These are phyloP conservation scores for Sclerotinia borealis DNA, from an alignment of 2,329 filamentous ascomycete genomes.

Conservation along the genomic window DNA sequence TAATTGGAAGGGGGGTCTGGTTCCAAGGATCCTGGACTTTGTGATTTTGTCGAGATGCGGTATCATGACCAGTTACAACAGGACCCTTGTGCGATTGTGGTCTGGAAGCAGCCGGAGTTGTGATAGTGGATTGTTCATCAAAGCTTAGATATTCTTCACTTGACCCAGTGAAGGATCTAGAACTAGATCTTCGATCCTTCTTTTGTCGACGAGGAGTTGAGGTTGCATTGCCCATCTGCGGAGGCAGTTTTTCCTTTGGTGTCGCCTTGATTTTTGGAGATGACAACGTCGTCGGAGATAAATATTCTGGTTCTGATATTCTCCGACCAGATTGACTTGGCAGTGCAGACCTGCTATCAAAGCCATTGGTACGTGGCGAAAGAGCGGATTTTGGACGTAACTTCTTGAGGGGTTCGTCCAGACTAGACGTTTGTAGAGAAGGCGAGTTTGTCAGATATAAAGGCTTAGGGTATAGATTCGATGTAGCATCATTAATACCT, in stretches of 20 bases:
- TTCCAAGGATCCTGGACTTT: background rate
- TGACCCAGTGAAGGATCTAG: conserved; percentile 23
- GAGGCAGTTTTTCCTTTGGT: background rate
- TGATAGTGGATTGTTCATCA: conserved; percentile 26
- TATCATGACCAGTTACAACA: background rate
- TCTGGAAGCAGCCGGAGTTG: conserved; percentile 26
- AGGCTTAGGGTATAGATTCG: conserved; percentile 13
- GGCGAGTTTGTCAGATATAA: background rate
- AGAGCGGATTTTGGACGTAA: background rate
- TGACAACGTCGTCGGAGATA: background rate
- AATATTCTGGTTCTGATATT: background rate
- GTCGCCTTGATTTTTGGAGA: background rate
- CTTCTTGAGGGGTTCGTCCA: background rate
- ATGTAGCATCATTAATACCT: conserved; percentile 15
- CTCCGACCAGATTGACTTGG: conserved; percentile 4
- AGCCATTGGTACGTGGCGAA: background rate
- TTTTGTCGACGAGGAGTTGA: background rate
- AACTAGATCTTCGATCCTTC: conserved; percentile 11
- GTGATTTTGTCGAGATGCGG: background rate
- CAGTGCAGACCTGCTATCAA: background rate
- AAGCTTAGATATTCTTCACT: conserved; percentile 28
- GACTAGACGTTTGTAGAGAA: background rate
- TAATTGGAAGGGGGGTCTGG: background rate
- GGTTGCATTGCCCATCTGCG: background rate
- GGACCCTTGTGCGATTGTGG: conserved; percentile 24